Conservation (phyloP, 352 stramenopile species). For the Sclerospora graminicola region DNA sequence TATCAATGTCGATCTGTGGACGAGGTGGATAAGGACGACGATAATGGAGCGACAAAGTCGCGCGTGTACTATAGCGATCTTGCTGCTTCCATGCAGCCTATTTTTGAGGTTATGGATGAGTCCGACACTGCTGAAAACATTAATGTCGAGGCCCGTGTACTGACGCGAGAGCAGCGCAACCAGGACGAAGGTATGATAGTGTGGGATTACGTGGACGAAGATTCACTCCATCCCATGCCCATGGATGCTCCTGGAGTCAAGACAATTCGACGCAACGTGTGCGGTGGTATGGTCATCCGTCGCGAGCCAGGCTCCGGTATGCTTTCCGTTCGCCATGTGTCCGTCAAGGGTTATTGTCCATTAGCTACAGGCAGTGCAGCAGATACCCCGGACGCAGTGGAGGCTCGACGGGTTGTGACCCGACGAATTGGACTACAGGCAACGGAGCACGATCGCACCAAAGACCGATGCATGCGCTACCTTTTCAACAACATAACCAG, state of each 20-base stretch:
- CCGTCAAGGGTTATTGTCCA: conserved; percentile 50
- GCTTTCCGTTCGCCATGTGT: conserved; percentile 48
- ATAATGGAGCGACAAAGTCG: conserved; percentile 14
- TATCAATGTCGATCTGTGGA: conserved; percentile 32
- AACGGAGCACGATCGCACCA: conserved; percentile 33
- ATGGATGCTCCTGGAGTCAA: conserved; percentile 5
- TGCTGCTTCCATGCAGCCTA: conserved; percentile 24
- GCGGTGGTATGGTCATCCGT: conserved; percentile 32
- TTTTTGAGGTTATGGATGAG: conserved; percentile 22
- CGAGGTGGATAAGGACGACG: conserved; percentile 17
- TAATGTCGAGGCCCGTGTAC: conserved; percentile 43
- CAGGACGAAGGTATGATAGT: conserved; percentile 30
- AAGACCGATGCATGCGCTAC: conserved; percentile 40
- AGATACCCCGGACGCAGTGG: conserved; percentile 13
- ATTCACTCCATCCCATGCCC: conserved; percentile 33
- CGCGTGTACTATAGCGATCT: conserved; percentile 44
- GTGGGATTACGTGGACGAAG: conserved; percentile 64
- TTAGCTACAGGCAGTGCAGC: background rate
- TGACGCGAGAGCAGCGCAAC: conserved; percentile 31
- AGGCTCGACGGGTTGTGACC: conserved; percentile 20
- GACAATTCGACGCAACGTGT: conserved; percentile 39
- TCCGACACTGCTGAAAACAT: conserved; percentile 21
- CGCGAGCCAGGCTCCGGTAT: conserved; percentile 27
- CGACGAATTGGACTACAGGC: conserved; percentile 44
- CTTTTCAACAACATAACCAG: conserved; percentile 37